Percentiles rank a stretch among this genome's conserved stretches.
Conservation (phyloP, 108 stramenopile species). For the Bacterosira constricta region DNA sequence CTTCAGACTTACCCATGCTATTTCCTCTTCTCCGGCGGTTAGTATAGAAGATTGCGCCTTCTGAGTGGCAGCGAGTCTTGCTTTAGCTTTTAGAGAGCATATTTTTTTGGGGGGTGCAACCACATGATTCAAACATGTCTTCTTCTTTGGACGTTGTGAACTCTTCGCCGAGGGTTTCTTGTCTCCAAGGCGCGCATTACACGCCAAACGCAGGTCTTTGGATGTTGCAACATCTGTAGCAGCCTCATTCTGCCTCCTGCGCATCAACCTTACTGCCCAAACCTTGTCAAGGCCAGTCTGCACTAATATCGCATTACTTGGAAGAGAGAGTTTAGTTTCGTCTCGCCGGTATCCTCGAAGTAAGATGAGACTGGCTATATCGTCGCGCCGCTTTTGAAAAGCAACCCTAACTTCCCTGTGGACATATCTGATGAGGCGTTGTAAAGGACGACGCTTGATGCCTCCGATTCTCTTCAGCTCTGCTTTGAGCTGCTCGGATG, state of each 20-base stretch:
- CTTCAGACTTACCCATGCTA: conserved; percentile 26
- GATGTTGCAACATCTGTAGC: conserved; percentile 7
- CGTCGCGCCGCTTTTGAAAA: conserved; percentile 34
- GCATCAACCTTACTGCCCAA: conserved; percentile 9
- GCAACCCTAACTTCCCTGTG: conserved; percentile 19
- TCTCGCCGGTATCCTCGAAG: conserved; percentile 35
- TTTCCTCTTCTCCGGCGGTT: conserved; percentile 23
- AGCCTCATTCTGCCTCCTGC: conserved; percentile 16
- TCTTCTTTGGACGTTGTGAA: not conserved
- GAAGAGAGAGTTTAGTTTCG: conserved; percentile 12
- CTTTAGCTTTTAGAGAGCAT: not conserved
- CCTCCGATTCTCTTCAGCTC: conserved; percentile 6
- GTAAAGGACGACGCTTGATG: conserved; percentile 8
- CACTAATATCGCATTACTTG: conserved; percentile 21
- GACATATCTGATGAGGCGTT: conserved; percentile 19
- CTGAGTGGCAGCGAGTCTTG: not conserved
- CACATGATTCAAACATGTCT: not conserved
- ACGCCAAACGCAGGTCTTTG: conserved; percentile 19
- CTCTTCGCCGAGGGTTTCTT: not conserved
- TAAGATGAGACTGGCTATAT: conserved; percentile 18
- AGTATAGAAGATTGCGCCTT: conserved; percentile 6
- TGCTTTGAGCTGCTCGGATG: conserved; percentile 16
- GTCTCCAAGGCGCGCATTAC: conserved; percentile 18
- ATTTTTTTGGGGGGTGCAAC: not conserved
- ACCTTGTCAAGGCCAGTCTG: conserved; percentile 25